phyloP scores from a whole-genome alignment of 768 basidiomycete genomes.

The Steccherinum ochraceum region DNA sequence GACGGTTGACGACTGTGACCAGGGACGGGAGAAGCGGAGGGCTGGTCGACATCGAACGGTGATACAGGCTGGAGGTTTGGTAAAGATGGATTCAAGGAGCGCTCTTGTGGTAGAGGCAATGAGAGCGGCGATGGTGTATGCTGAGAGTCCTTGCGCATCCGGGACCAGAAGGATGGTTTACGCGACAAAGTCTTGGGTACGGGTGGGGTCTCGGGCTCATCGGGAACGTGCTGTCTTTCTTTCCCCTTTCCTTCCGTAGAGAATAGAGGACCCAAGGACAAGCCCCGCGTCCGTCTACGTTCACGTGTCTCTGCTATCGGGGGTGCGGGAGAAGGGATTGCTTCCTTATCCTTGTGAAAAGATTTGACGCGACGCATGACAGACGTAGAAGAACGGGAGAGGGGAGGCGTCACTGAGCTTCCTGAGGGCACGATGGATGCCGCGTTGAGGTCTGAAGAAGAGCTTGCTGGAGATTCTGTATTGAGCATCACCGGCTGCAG shows the following conservation, averaged over 20 bases:
- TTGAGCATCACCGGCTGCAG: slow-evolving; percentile 47
- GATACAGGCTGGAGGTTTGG: slow-evolving; percentile 36
- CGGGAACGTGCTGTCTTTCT: slow-evolving; percentile 35
- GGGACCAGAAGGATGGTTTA: slow-evolving; percentile 63
- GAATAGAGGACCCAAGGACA: slow-evolving; percentile 49
- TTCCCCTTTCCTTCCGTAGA: slow-evolving; percentile 34
- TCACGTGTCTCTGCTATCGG: slow-evolving; percentile 14
- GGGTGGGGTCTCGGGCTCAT: slow-evolving; percentile 17
- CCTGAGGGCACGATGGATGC: slow-evolving; percentile 35
- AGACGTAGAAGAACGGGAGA: slow-evolving; percentile 13
- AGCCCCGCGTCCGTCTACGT: slow-evolving; percentile 39
- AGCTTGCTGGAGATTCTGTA: slow-evolving; percentile 23
- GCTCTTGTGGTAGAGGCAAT: slow-evolving; percentile 18
- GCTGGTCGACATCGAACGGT: slow-evolving; percentile 32
- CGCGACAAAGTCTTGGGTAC: slow-evolving; percentile 40
- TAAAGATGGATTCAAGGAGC: slow-evolving; percentile 29
- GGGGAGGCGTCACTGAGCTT: slow-evolving; percentile 7
- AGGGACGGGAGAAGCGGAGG: slow-evolving; percentile 11
- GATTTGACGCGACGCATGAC: slow-evolving; percentile 48
- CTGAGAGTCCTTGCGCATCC: slow-evolving; percentile 34
- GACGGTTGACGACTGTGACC: slow-evolving; percentile 11
- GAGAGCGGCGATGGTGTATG: slow-evolving; percentile 21
- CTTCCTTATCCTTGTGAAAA: slow-evolving; percentile 33
- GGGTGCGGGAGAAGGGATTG: slow-evolving; percentile 13
- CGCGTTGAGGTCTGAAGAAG: slow-evolving; percentile 43